A percentile compares a stretch with the other conserved stretches of the same genome.
Evolutionary conservation across 1,284 basidiomycete species (phyloP).

Genomic region (Termitomyces sp.): DNA sequence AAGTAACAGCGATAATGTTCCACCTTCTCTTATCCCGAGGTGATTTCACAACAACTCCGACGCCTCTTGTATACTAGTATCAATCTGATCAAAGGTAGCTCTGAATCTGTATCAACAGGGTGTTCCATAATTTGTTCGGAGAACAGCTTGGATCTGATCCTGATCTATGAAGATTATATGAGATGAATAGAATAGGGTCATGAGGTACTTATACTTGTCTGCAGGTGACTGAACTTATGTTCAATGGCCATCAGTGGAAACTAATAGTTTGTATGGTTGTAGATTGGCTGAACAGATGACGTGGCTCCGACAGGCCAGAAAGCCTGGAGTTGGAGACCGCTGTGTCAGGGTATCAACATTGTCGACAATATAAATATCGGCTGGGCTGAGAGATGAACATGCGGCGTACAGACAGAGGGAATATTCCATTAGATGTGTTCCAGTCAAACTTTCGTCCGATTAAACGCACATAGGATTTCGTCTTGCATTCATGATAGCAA

Average conservation of each 20-base stretch:
- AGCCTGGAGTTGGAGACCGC: neutral
- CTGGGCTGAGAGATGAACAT: too few species aligned
- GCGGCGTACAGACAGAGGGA: too few species aligned
- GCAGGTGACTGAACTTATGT: too few species aligned
- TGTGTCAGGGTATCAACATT: neutral
- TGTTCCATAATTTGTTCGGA: neutral
- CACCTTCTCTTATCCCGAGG: neutral
- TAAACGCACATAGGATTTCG: too few species aligned
- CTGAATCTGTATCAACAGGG: neutral
- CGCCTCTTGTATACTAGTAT: too few species aligned
- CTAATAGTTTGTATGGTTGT: neutral
- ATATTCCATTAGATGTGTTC: too few species aligned
- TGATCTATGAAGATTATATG: neutral
- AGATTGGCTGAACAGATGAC: neutral
- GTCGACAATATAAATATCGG: neutral
- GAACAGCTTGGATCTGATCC: neutral
- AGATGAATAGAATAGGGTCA: neutral
- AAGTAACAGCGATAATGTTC: conserved; percentile 12
- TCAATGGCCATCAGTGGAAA: too few species aligned
- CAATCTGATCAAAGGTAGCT: neutral
- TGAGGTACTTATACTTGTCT: too few species aligned
- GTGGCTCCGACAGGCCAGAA: neutral
- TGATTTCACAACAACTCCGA: neutral
- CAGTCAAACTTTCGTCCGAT: too few species aligned
- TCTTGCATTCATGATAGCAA: too few species aligned